Evolutionary conservation across 352 stramenopile species (phyloP), one percentile per base, ranked within the genome.

Genomic region (Thalassiosira hispida): DNA sequence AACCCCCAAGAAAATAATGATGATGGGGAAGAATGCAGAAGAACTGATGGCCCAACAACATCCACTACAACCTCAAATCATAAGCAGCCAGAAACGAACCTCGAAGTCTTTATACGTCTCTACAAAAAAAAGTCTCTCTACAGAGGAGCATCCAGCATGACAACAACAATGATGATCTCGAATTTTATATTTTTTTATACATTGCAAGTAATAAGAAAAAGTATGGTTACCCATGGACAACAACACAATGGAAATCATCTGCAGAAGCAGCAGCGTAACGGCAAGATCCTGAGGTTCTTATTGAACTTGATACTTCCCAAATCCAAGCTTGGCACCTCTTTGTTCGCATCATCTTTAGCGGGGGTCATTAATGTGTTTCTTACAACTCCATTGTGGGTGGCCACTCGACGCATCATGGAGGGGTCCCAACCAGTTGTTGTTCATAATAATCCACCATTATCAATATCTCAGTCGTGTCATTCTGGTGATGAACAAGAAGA

Each of bases 321-420:
- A 60, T 81, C 73, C 1, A 75, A 67, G 52, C 62, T 71, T 16
- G 60, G 53, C 7, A 62, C 22, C 52, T 96, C 66, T 62, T 38
- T 93, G 2, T 7, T 90, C 18, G 44, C 85, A 20, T 93, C 86
- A 25, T 87, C 84, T 42, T 59, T 94, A 12, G 95, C 95, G 2
- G 96, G 96, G 35, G 81, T 97, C 35, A 93, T 97, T 61, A 98
- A 97, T 89, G 77, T 96, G 1, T 44, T 95, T 16, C n/a, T 92
- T 18, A 96, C 93, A 2, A 96, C 94, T 66, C 96, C 96, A 38
- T 79, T 98, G 3, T 98, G 96, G 96, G 95, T 98, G 25, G 93
- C 94, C 44, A 98, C 96, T 75, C 96, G 97, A 82, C 90, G 95
- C 2, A 96, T 98, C 61, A 96, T 97, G 94, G 95, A 83, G 86